Evolutionary conservation across 768 basidiomycete species (phyloP).

Genomic region (Tylopilus intermedius): DNA sequence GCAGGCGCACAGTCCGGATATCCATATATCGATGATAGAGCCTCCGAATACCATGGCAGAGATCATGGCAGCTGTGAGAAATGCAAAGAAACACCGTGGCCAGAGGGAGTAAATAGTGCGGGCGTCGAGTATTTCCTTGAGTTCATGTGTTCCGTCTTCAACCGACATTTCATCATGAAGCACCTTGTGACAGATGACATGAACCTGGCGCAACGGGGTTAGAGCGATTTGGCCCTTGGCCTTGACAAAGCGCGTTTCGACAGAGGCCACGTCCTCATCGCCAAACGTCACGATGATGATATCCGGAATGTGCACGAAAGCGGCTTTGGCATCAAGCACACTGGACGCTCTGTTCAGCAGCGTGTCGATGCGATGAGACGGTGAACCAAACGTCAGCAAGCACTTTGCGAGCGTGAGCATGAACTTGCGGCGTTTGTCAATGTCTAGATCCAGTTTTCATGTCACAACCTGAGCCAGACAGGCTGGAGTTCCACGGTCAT

Average conservation of each 20-base stretch:
- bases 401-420: conserved; percentile 83
- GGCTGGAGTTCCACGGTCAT: background rate
- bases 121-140: conserved; percentile 58
- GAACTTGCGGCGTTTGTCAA: conserved; percentile 58
- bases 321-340: conserved; percentile 73
- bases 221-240: conserved; percentile 76
- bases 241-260: conserved; percentile 83
- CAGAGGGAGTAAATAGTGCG: conserved; percentile 66
- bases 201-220: conserved; percentile 76
- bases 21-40: conserved; percentile 77
- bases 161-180: conserved; percentile 78
- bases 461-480: background rate
- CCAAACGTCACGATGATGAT: conserved; percentile 80
- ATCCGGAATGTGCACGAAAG: conserved; percentile 79
- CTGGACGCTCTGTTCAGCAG: conserved; percentile 77
- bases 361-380: conserved; percentile 87
- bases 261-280: conserved; percentile 64
- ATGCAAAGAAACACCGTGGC: conserved; percentile 68
- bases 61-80: conserved; percentile 73
- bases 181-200: conserved; percentile 80
- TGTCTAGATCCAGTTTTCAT: conserved; percentile 30
- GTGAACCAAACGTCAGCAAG: conserved; percentile 89
- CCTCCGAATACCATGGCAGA: conserved; percentile 81
- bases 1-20: conserved; percentile 65
- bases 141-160: conserved; percentile 61